phyloP scores from a whole-genome alignment of 805 yeast genomes.

The Wickerhamomyces queroliae region DNA sequence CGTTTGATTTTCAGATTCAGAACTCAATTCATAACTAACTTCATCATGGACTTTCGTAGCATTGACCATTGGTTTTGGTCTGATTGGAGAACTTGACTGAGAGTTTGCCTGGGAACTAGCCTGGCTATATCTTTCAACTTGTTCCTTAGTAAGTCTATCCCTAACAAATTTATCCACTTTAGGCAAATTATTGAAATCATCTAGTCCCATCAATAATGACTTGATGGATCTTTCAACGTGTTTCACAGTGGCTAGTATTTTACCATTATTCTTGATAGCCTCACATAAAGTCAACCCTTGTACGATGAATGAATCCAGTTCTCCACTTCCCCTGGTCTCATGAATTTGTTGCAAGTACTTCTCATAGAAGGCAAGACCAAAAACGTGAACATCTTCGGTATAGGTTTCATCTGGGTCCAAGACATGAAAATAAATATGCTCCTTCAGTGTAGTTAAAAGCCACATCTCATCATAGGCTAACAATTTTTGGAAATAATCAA shows the following conservation, averaged over 20 bases:
- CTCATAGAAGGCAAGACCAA: not conserved
- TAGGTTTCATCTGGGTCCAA: conserved; percentile 8
- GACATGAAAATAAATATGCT: conserved; percentile 9
- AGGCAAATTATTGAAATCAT: not conserved
- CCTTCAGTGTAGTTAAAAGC: conserved; percentile 3
- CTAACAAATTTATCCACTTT: not conserved
- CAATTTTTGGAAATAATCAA: conserved; percentile 1
- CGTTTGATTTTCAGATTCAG: not conserved
- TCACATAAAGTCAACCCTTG: not conserved
- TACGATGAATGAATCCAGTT: not conserved
- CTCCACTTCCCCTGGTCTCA: not conserved
- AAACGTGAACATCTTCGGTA: not conserved
- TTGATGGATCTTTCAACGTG: not conserved
- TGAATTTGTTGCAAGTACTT: conserved; percentile 1
- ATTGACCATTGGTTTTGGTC: too few species aligned
- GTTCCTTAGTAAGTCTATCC: not conserved
- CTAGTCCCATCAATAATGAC: not conserved
- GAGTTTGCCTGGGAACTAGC: not conserved
- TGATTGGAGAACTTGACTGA: too few species aligned
- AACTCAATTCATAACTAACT: not conserved
- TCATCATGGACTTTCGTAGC: not conserved
- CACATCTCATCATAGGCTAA: not conserved
- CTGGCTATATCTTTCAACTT: not conserved
- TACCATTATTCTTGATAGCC: not conserved
- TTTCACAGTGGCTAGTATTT: not conserved